Conservation (phyloP, 2,329 filamentous ascomycete genomes). For the Calcarisporium arbuscula region DNA sequence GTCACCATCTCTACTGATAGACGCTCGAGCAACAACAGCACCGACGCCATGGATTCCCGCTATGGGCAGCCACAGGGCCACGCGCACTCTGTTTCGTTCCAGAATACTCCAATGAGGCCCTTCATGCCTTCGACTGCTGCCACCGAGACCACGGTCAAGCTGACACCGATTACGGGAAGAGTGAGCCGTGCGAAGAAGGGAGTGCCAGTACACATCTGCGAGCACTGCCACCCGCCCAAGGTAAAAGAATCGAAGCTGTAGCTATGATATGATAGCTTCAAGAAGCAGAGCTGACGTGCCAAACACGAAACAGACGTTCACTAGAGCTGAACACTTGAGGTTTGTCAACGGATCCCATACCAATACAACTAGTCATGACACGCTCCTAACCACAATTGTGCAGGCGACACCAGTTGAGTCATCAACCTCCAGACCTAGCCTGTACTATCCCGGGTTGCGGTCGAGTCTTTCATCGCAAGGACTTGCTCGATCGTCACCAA, state of each 20-base stretch:
- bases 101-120: conserved; percentile 31
- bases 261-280: conserved; percentile 3
- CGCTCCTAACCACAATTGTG: conserved; percentile 16
- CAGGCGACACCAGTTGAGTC: conserved; percentile 56
- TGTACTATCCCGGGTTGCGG: conserved; percentile 50
- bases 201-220: conserved; percentile 50
- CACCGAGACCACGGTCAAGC: conserved; percentile 37
- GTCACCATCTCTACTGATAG: conserved; percentile 17
- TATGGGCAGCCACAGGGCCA: conserved; percentile 17
- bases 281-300: too few relatives aligned
- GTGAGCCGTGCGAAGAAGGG: conserved; percentile 55
- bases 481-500: conserved; percentile 53
- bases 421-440: conserved; percentile 45
- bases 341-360: conserved; percentile 28
- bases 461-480: conserved; percentile 51
- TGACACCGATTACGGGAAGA: conserved; percentile 50
- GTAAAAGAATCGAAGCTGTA: conserved; percentile 22
- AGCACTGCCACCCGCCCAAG: conserved; percentile 45
- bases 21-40: conserved; percentile 39
- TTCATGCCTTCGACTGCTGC: conserved; percentile 26
- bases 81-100: conserved; percentile 15
- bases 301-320: conserved; percentile 44
- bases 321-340: conserved; percentile 57
- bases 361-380: conserved; percentile 7
- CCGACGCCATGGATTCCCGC: conserved; percentile 42